Conservation (phyloP, 257 asterid species). For the Misopates orontium region DNA sequence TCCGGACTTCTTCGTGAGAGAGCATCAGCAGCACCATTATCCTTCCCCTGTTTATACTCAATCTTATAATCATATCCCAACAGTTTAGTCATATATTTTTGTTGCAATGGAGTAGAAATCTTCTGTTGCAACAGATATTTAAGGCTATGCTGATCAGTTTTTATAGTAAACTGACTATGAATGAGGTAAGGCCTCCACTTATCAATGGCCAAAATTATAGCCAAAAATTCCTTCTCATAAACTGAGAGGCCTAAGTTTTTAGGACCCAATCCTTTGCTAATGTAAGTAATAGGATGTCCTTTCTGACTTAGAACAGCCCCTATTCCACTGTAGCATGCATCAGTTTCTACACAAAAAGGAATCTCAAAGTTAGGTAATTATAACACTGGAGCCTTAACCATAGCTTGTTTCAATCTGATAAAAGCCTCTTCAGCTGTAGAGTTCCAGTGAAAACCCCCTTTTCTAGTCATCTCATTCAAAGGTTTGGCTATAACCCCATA, state of each 20-base stretch:
- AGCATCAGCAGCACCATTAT: not conserved
- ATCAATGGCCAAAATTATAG: not conserved
- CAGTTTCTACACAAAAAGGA: not conserved
- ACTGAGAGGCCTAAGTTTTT: not conserved
- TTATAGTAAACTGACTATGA: not conserved
- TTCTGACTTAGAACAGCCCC: not conserved
- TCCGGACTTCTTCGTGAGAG: not conserved
- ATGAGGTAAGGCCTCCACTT: not conserved
- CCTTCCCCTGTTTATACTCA: not conserved
- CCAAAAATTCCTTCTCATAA: not conserved
- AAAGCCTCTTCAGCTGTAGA: not conserved
- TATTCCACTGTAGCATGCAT: not conserved
- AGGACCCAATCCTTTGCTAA: not conserved
- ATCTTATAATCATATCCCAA: too few relatives aligned
- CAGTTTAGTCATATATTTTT: not conserved
- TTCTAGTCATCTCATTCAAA: not conserved
- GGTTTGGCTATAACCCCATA: not conserved
- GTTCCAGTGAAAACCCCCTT: not conserved
- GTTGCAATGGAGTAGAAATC: not conserved
- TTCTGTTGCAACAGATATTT: not conserved
- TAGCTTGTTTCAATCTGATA: not conserved
- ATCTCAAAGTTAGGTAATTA: too few relatives aligned
- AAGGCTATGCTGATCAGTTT: not conserved
- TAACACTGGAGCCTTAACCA: not conserved
- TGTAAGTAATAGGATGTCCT: not conserved